These are phyloP conservation scores for Zygotorulaspora chibaensis DNA, from an alignment of 805 yeast genomes.

Conservation along the genomic window DNA sequence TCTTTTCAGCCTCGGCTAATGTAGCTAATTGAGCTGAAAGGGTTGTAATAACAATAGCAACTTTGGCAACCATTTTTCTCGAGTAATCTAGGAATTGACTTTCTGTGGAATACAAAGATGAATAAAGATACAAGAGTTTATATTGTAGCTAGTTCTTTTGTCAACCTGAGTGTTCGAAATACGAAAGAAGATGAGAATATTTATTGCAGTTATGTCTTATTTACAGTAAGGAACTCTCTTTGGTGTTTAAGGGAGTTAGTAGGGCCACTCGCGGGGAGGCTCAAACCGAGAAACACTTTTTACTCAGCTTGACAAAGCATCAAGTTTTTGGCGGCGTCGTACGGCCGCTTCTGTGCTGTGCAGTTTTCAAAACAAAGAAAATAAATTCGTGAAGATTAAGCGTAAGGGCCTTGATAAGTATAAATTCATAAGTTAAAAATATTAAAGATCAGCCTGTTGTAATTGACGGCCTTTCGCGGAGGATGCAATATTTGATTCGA, in stretches of 20 bases:
- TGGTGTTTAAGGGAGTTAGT: not conserved
- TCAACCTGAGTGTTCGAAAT: not conserved
- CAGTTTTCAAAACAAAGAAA: too few relatives aligned
- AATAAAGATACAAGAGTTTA: not conserved
- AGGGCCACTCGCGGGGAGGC: not conserved
- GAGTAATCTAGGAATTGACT: not conserved
- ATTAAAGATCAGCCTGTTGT: too few relatives aligned
- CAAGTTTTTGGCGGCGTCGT: too few relatives aligned
- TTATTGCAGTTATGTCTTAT: not conserved
- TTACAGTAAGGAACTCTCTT: not conserved
- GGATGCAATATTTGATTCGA: too few relatives aligned
- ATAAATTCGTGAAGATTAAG: too few relatives aligned
- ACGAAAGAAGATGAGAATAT: not conserved
- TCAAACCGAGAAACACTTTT: not conserved
- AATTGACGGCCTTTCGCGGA: too few relatives aligned
- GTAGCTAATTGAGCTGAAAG: slow-evolving; percentile 70
- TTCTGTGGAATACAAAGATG: not conserved
- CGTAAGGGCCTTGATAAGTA: too few relatives aligned
- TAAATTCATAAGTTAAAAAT: too few relatives aligned
- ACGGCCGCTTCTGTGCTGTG: too few relatives aligned
- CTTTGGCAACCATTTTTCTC: slow-evolving; percentile 29
- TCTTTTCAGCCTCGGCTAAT: slow-evolving; percentile 62
- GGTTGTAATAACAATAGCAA: slow-evolving; percentile 62
- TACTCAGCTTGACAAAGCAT: not conserved
- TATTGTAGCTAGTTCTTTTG: not conserved